phyloP scores from a whole-genome alignment of 768 basidiomycete species.

The Leccinum olivaceopallidum region DNA sequence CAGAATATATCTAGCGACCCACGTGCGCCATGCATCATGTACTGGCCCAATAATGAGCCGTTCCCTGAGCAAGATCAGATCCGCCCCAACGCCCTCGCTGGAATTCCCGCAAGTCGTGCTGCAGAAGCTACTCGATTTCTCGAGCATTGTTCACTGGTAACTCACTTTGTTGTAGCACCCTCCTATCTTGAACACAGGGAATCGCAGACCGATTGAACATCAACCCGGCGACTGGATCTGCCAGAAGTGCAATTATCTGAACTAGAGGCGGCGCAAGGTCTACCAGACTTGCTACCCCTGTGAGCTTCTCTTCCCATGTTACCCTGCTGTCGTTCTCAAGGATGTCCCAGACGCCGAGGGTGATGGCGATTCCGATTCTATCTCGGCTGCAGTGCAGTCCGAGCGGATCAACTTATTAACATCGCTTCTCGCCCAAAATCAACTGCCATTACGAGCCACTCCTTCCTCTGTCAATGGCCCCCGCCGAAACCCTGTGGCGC shows the following conservation, averaged over 20 bases:
- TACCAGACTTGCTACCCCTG: slow-evolving; percentile 89
- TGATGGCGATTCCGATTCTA: slow-evolving; percentile 86
- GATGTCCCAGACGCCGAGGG: slow-evolving; percentile 70
- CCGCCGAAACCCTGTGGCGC: slow-evolving; percentile 49
- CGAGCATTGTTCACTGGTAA: background rate
- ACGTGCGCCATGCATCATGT: slow-evolving; percentile 74
- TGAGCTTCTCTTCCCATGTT: slow-evolving; percentile 38
- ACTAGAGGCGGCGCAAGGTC: slow-evolving; percentile 86
- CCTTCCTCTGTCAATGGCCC: slow-evolving; percentile 17
- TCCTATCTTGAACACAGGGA: slow-evolving; percentile 87
- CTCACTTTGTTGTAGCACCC: slow-evolving; percentile 54
- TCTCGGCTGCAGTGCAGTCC: slow-evolving; percentile 81
- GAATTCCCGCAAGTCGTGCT: slow-evolving; percentile 50
- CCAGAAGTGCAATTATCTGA: slow-evolving; percentile 81
- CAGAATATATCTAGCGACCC: slow-evolving; percentile 79
- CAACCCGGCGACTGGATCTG: slow-evolving; percentile 86
- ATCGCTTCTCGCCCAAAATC: slow-evolving; percentile 64
- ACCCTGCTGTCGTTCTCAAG: slow-evolving; percentile 14
- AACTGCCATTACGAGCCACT: slow-evolving; percentile 31
- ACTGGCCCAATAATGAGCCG: slow-evolving; percentile 89
- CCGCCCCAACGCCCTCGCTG: slow-evolving; percentile 55
- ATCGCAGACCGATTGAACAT: slow-evolving; percentile 85
- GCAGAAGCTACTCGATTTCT: background rate
- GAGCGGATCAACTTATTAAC: slow-evolving; percentile 82
- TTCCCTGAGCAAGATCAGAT: slow-evolving; percentile 81